Conservation (phyloP, 257 asterid species). For the Solanum tarijense region DNA sequence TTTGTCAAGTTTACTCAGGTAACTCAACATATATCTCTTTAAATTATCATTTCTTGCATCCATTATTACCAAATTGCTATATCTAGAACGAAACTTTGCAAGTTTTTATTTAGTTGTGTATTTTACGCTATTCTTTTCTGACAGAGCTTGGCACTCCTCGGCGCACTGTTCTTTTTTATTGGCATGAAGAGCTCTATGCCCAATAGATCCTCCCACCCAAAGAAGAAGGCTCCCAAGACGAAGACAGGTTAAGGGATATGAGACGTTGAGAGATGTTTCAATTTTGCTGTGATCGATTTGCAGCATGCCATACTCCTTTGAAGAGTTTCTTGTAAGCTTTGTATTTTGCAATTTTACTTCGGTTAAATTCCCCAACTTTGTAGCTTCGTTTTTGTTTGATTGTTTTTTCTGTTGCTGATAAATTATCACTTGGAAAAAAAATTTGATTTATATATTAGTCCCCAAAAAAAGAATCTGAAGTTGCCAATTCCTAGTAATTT, state of each 20-base stretch:
- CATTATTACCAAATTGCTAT: not conserved
- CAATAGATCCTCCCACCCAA: conserved; percentile 44
- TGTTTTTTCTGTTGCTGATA: not conserved
- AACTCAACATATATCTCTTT: not conserved
- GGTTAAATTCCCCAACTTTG: not conserved
- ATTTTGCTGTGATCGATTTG: not conserved
- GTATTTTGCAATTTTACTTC: not conserved
- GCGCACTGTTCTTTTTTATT: conserved; percentile 72
- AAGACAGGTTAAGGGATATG: conserved; percentile 34
- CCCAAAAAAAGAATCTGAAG: not conserved
- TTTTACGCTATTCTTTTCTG: not conserved
- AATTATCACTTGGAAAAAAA: not conserved
- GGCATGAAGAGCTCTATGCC: conserved; percentile 89
- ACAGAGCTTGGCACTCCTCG: conserved; percentile 70
- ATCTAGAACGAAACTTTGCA: not conserved
- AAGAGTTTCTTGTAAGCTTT: not conserved
- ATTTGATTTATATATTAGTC: not conserved
- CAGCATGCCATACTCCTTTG: not conserved
- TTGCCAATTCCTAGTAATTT: not conserved
- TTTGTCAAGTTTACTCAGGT: conserved; percentile 81
- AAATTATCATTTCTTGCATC: not conserved
- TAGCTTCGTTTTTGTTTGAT: not conserved
- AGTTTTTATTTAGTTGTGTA: not conserved
- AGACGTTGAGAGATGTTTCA: not conserved
- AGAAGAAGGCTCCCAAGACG: conserved; percentile 65